These are phyloP conservation scores for Mrakia gelida DNA, from an alignment of 768 basidiomycete species.

Conservation along the genomic window DNA sequence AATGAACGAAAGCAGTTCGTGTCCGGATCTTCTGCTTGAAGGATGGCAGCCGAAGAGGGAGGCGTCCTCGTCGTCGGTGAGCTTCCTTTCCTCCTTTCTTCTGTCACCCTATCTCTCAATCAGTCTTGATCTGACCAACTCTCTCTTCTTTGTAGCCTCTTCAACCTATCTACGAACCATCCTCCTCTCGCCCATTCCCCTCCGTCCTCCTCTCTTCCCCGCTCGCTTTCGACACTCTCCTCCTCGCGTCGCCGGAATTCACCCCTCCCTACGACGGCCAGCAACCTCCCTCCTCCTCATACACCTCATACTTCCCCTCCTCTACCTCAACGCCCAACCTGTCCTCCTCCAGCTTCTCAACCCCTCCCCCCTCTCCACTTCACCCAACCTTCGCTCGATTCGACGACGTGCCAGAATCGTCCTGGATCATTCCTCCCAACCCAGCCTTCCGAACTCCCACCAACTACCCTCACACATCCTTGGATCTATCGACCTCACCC, in stretches of 20 bases:
- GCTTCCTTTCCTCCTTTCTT: not conserved
- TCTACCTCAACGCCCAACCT: not conserved
- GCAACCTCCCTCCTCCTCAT: not conserved
- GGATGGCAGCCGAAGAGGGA: not conserved
- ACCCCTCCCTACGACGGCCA: not conserved
- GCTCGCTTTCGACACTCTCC: not conserved
- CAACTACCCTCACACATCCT: not conserved
- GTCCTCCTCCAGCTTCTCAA: not conserved
- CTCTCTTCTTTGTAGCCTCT: not conserved
- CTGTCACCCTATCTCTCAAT: too few relatives aligned
- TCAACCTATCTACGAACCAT: not conserved
- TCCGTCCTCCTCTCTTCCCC: conserved; percentile 7
- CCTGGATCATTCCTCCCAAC: not conserved
- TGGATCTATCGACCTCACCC: not conserved
- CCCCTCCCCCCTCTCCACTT: not conserved
- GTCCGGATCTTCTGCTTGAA: not conserved
- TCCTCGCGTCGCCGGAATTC: not conserved
- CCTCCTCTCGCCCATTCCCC: not conserved
- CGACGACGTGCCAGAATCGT: not conserved
- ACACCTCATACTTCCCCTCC: not conserved
- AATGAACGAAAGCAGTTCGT: not conserved
- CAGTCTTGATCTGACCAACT: not conserved
- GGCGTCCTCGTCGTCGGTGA: not conserved
- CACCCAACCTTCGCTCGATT: not conserved
- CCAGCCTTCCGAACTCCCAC: not conserved